Evolutionary conservation across 352 stramenopile genomes (phyloP).

Genomic region (Phytophthora uliginosa): DNA sequence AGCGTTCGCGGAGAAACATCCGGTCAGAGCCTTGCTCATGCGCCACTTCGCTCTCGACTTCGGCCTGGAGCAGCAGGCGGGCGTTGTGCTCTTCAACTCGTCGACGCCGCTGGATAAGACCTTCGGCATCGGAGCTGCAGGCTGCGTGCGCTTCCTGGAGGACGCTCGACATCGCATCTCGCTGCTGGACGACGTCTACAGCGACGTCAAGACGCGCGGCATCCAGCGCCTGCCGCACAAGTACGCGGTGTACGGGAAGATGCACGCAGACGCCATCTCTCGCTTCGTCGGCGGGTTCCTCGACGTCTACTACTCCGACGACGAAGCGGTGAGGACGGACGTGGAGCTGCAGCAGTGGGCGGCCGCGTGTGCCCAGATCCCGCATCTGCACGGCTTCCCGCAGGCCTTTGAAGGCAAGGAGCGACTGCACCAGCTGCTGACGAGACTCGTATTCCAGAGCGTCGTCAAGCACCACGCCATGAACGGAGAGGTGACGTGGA

Average conservation of each 20-base stretch:
- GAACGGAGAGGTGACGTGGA: constrained; percentile 60
- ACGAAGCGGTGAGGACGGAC: constrained; percentile 39
- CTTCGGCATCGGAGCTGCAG: constrained; percentile 52
- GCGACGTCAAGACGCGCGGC: constrained; percentile 33
- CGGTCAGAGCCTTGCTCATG: constrained; percentile 45
- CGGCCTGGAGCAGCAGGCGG: constrained; percentile 47
- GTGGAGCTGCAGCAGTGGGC: constrained; percentile 54
- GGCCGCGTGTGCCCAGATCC: constrained; percentile 25
- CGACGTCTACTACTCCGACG: constrained; percentile 41
- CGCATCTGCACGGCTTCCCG: constrained; percentile 48
- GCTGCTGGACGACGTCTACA: constrained; percentile 34
- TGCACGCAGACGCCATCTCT: constrained; percentile 40
- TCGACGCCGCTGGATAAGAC: constrained; percentile 53
- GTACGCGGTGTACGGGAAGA: constrained; percentile 46
- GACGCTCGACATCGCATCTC: constrained; percentile 30
- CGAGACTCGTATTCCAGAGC: constrained; percentile 50
- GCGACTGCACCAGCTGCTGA: constrained; percentile 32
- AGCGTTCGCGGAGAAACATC: constrained; percentile 40
- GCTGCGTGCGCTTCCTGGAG: constrained; percentile 42
- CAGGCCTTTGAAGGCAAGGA: constrained; percentile 7
- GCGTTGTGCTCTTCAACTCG: constrained; percentile 50
- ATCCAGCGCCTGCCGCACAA: constrained; percentile 45
- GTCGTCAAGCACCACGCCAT: constrained; percentile 65
- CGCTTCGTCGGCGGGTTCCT: constrained; percentile 36
- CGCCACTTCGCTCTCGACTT: constrained; percentile 52